These are phyloP conservation scores for Thraustochytrium sp. DNA, from an alignment of 352 stramenopile species.

Conservation along the genomic window DNA sequence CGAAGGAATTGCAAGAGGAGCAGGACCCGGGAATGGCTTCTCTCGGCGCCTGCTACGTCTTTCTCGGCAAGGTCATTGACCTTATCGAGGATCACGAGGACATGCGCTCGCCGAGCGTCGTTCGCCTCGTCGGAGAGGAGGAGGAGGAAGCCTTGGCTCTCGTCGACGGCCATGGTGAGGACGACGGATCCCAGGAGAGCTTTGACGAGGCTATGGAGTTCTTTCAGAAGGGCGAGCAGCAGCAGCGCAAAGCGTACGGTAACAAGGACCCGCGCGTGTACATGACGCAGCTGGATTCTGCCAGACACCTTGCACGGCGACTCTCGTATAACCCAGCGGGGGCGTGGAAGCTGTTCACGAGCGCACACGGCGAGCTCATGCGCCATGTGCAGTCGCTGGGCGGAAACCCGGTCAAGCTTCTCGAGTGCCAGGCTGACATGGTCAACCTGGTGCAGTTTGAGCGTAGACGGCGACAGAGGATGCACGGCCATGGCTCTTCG, in stretches of 20 bases:
- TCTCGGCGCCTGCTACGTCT: constrained; percentile 29
- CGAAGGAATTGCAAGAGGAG: constrained; percentile 1
- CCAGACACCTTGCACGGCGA: neutral
- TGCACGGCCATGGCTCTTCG: too few relatives aligned
- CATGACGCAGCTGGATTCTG: constrained; percentile 6
- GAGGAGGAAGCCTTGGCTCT: too few relatives aligned
- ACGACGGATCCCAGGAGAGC: neutral
- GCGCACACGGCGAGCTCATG: neutral
- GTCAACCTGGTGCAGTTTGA: neutral
- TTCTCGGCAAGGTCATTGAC: constrained; percentile 15
- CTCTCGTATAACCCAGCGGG: neutral
- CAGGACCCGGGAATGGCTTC: neutral
- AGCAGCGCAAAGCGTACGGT: neutral
- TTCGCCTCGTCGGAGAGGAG: too few relatives aligned
- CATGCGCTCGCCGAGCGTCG: too few relatives aligned
- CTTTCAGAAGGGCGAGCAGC: neutral
- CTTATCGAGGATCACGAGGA: neutral
- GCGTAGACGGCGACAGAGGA: neutral
- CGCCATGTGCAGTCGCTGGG: neutral
- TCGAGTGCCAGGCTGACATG: constrained; percentile 19
- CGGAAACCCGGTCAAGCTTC: neutral
- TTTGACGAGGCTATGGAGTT: neutral
- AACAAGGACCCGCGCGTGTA: neutral
- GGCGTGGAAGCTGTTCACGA: neutral
- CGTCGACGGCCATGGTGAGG: neutral